A percentile compares a stretch with the other conserved stretches of the same genome.
Evolutionary conservation across 225 moss, liverwort and hornwort species (phyloP).

Genomic region (Lunularia cruciata): DNA sequence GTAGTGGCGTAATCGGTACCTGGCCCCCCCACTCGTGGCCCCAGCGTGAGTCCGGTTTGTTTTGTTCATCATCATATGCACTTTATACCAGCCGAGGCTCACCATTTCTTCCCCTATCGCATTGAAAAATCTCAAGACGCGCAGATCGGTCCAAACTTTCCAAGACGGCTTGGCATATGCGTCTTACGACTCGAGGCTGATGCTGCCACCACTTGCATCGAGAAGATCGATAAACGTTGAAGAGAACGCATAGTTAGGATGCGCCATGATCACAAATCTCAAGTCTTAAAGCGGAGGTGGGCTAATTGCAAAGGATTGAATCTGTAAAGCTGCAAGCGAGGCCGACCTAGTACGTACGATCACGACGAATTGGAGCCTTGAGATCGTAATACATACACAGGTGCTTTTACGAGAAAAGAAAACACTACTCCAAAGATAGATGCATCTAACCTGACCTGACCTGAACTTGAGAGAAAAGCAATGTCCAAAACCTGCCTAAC

Average conservation of each 20-base stretch:
- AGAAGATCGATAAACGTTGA: not conserved
- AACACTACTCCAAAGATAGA: not conserved
- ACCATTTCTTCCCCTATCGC: not conserved
- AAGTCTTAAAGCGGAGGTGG: not conserved
- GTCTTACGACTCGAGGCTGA: too few species aligned
- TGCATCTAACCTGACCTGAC: not conserved
- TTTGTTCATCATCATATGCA: not conserved
- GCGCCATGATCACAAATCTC: not conserved
- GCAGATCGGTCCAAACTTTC: too few species aligned
- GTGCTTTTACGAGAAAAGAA: not conserved
- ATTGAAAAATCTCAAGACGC: too few species aligned
- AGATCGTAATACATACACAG: not conserved
- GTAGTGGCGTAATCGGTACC: conserved; percentile 8
- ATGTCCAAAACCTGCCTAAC: not conserved
- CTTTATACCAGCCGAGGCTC: not conserved
- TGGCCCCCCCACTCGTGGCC: not conserved
- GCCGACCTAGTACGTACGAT: not conserved
- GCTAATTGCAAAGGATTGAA: not conserved
- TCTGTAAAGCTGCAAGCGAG: not conserved
- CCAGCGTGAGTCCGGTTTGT: not conserved
- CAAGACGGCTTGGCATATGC: too few species aligned
- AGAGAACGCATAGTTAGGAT: not conserved
- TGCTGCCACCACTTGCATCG: too few species aligned
- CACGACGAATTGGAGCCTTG: not conserved
- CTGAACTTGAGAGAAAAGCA: not conserved